These are phyloP conservation scores for Fistulinella prunicolor DNA, from an alignment of 768 basidiomycete species.

Conservation along the genomic window DNA sequence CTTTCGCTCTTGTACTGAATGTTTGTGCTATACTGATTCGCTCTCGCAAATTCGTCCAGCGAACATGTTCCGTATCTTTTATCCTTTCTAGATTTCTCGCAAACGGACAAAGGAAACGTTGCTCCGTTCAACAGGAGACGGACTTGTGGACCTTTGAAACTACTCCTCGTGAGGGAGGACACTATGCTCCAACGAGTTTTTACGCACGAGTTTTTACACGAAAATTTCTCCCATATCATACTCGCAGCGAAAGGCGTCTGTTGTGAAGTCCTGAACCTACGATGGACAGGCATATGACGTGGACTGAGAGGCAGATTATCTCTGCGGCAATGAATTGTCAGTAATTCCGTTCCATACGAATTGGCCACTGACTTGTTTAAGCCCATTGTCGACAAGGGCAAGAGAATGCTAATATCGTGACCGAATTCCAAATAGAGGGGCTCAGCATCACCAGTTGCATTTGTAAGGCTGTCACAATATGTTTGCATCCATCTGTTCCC, in stretches of 20 bases:
- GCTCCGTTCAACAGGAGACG: conserved; percentile 42
- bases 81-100: conserved; percentile 31
- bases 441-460: conserved; percentile 32
- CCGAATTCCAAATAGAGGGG: conserved; percentile 42
- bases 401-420: conserved; percentile 40
- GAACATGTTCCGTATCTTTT: conserved; percentile 37
- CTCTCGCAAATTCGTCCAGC: conserved; percentile 32
- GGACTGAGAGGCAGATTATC: conserved; percentile 32
- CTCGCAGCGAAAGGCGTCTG: conserved; percentile 44
- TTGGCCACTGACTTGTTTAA: conserved; percentile 33
- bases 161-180: conserved; percentile 10
- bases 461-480: conserved; percentile 29
- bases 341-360: not conserved
- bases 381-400: conserved; percentile 37
- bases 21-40: conserved; percentile 26
- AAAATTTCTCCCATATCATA: conserved; percentile 44
- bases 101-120: conserved; percentile 38
- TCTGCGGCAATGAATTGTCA: conserved; percentile 17
- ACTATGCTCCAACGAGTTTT: not conserved
- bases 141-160: conserved; percentile 36
- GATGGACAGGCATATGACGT: conserved; percentile 23
- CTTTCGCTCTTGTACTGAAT: conserved; percentile 30
- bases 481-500: not conserved
- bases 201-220: conserved; percentile 34
- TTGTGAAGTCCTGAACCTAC: conserved; percentile 37